Evolutionary conservation across 768 basidiomycete genomes (phyloP), one percentile per base, ranked within the genome.

Genomic region (Auriscalpium microsporum): DNA sequence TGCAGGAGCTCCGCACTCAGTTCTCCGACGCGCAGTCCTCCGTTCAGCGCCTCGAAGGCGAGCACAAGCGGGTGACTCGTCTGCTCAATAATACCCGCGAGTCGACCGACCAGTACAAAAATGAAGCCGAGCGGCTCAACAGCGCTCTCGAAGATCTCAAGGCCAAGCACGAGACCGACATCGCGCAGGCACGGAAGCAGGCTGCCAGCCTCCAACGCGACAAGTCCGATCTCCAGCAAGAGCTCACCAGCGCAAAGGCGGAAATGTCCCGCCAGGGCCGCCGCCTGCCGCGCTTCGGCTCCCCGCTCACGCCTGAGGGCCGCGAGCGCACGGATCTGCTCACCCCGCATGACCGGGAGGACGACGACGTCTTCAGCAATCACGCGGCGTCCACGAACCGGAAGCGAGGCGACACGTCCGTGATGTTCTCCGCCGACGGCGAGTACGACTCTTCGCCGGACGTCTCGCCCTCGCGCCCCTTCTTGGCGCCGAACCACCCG

Each of bases 121-220:
- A 83, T 62, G 94, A 96, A 66, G 71, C 78, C 1, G 91, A 94
- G 58, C 82, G 86, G 28, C 76, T 90, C 48, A 76, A 80, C 58
- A 72, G 71, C 45, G 65, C 77, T 6, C 70, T 87, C 19, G 83
- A 85, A 47, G 89, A 91, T 51, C 74, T 92, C 67, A 91, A 89
- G 66, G 78, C 81, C 52, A 94, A 93, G 68, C 94, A 97, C 65
- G 95, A 98, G 72, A 92, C 93, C 13, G 93, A 96, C 59, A 80
- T 97, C 56, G 96, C 95, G 3, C 87, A 90, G 57, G 89, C 91
- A 62, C 80, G 94, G 48, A 90, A 90, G 69, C 82, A 87, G 53
- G 84, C 88, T 1, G 94, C 94, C 1, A 85, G 88, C 23, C 77
- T 97, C 23, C 84, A 87, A 62, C 81, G 95, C 58, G 96, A 99